These are phyloP conservation scores for Fomitopsis schrenkii DNA, from an alignment of 1,284 basidiomycete genomes.

Conservation along the genomic window DNA sequence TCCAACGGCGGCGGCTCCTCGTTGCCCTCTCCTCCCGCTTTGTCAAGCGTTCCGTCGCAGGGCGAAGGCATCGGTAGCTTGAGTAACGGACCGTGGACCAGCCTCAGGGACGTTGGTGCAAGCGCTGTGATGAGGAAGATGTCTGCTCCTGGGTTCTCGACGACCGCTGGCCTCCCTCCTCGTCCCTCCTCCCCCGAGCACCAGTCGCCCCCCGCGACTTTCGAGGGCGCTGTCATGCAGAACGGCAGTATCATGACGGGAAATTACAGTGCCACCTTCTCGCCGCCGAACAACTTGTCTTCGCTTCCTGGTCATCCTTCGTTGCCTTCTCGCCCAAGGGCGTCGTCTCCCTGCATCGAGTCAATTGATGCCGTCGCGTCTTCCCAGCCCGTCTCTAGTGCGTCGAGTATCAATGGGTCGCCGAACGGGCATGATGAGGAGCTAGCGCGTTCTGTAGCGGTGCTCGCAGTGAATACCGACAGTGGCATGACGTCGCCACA, in stretches of 20 bases:
- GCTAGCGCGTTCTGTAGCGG: constrained; percentile 37
- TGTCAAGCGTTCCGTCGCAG: constrained; percentile 18
- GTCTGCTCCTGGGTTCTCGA: constrained; percentile 19
- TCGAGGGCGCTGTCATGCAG: constrained; percentile 17
- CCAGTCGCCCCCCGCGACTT: constrained; percentile 17
- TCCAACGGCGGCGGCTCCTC: constrained; percentile 5
- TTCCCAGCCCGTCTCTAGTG: constrained; percentile 30
- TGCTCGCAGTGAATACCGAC: constrained; percentile 49
- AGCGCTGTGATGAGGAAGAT: constrained; percentile 28
- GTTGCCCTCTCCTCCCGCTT: constrained; percentile 17
- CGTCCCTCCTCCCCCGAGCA: constrained; percentile 22
- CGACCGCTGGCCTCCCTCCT: constrained; percentile 15
- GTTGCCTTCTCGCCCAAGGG: constrained; percentile 29
- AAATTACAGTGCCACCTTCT: constrained; percentile 25
- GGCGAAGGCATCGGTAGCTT: constrained; percentile 10
- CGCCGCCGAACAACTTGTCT: constrained; percentile 25
- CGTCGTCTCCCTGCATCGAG: constrained; percentile 28
- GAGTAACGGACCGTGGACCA: constrained; percentile 20
- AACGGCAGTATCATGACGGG: constrained; percentile 19
- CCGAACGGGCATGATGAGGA: constrained; percentile 38
- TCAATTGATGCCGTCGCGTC: constrained; percentile 7
- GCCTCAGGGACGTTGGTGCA: constrained; percentile 23
- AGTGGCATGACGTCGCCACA: constrained; percentile 42
- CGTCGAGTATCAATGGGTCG: constrained; percentile 35
- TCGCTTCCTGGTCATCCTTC: constrained; percentile 28